phyloP scores from a whole-genome alignment of 108 stramenopile genomes.

The Conticribra guillardii region DNA sequence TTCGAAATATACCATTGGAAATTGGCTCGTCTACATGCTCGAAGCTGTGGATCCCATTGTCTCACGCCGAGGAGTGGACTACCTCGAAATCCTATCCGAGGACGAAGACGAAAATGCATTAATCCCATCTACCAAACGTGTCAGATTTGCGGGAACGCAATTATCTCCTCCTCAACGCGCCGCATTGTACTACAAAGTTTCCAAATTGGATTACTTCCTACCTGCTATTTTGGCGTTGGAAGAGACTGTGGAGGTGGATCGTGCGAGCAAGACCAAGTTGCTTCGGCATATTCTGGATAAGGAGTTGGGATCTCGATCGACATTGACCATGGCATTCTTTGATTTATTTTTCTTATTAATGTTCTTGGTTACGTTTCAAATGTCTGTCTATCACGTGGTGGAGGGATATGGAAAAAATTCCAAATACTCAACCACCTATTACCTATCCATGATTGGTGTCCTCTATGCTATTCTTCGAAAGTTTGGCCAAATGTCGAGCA shows the following conservation, averaged over 20 bases:
- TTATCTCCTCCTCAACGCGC: constrained; percentile 34
- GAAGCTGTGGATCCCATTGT: constrained; percentile 53
- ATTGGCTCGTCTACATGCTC: constrained; percentile 62
- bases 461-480: constrained; percentile 49
- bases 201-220: constrained; percentile 51
- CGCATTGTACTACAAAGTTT: constrained; percentile 47
- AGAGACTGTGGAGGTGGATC: constrained; percentile 48
- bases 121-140: constrained; percentile 48
- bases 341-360: constrained; percentile 46
- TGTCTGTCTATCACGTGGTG: constrained; percentile 49
- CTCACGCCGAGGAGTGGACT: constrained; percentile 49
- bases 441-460: constrained; percentile 45
- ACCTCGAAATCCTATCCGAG: constrained; percentile 54
- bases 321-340: constrained; percentile 52
- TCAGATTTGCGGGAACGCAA: constrained; percentile 50
- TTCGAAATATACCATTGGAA: constrained; percentile 46
- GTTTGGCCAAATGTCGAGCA: constrained; percentile 51
- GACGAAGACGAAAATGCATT: constrained; percentile 53
- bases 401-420: constrained; percentile 26
- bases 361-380: constrained; percentile 49
- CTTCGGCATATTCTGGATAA: constrained; percentile 51
- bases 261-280: constrained; percentile 47
- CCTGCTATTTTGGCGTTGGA: constrained; percentile 51
- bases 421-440: constrained; percentile 38
- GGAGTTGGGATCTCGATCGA: constrained; percentile 43